Percentiles rank a stretch among this genome's conserved stretches.
phyloP scores from a whole-genome alignment of 2,329 filamentous ascomycete species.

The Drechslera avenae region DNA sequence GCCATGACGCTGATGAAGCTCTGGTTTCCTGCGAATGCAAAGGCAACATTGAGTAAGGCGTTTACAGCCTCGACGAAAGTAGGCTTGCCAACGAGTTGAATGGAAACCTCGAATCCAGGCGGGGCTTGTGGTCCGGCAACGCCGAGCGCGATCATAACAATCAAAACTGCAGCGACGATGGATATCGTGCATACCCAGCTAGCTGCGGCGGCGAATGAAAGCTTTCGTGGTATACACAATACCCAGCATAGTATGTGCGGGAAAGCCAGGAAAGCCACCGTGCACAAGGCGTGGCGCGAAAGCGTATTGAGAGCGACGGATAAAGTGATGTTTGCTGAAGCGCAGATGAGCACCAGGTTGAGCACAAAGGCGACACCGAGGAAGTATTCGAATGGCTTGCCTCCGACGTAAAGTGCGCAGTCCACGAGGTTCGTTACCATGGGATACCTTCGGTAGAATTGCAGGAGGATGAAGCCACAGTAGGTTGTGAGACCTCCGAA shows the following conservation, averaged over 20 bases:
- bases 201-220: slow-evolving; percentile 66
- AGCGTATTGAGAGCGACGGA: slow-evolving; percentile 69
- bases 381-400: slow-evolving; percentile 34
- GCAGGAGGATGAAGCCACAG: slow-evolving; percentile 34
- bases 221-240: slow-evolving; percentile 65
- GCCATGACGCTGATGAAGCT: slow-evolving; percentile 71
- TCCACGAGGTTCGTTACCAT: slow-evolving; percentile 41
- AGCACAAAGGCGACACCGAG: slow-evolving; percentile 33
- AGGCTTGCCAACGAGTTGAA: slow-evolving; percentile 32
- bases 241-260: slow-evolving; percentile 65
- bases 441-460: slow-evolving; percentile 34
- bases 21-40: slow-evolving; percentile 69
- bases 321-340: slow-evolving; percentile 38
- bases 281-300: slow-evolving; percentile 65
- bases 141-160: slow-evolving; percentile 71
- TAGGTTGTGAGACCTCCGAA: slow-evolving; percentile 34
- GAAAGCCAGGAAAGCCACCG: slow-evolving; percentile 66
- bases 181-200: slow-evolving; percentile 61
- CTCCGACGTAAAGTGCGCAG: slow-evolving; percentile 34
- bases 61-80: slow-evolving; percentile 36
- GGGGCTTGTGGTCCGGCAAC: slow-evolving; percentile 51
- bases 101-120: slow-evolving; percentile 31
- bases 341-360: slow-evolving; percentile 37
- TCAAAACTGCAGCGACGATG: slow-evolving; percentile 66
- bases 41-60: slow-evolving; percentile 64